phyloP scores from a whole-genome alignment of 2,329 filamentous ascomycete genomes.

The Hymenoscyphus albidus region DNA sequence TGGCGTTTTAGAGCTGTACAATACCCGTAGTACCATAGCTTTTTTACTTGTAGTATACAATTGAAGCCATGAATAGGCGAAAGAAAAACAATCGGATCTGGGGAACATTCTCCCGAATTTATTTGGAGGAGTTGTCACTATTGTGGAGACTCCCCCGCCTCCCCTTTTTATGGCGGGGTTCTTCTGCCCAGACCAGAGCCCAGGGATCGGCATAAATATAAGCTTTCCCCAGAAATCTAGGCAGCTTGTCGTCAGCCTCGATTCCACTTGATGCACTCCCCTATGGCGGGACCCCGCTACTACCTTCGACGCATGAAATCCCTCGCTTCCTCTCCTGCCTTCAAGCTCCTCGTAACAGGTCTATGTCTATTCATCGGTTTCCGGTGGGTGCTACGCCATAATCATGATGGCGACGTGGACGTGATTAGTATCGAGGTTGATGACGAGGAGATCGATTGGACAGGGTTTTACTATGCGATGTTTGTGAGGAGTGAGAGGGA shows the following conservation, averaged over 20 bases:
- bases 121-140: neutral
- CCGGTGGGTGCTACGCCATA: constrained; percentile 26
- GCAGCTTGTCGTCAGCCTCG: neutral
- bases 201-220: too few relatives aligned
- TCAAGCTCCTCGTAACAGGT: constrained; percentile 19
- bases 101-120: neutral
- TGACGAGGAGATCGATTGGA: constrained; percentile 26
- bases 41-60: neutral
- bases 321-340: constrained; percentile 15
- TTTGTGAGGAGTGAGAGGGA: constrained; percentile 30
- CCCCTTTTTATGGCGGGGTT: too few relatives aligned
- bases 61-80: neutral
- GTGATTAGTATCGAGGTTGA: constrained; percentile 19
- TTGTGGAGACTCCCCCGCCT: too few relatives aligned
- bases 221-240: neutral
- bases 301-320: constrained; percentile 24
- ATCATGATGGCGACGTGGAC: constrained; percentile 20
- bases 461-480: constrained; percentile 29
- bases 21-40: neutral
- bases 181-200: too few relatives aligned
- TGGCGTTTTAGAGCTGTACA: constrained; percentile 1
- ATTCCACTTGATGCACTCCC: neutral
- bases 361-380: constrained; percentile 19
- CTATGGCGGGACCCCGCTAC: constrained; percentile 23
- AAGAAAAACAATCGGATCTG: neutral